phyloP scores from a whole-genome alignment of 306 rosid genomes.

The Pyrus betulifolia region DNA sequence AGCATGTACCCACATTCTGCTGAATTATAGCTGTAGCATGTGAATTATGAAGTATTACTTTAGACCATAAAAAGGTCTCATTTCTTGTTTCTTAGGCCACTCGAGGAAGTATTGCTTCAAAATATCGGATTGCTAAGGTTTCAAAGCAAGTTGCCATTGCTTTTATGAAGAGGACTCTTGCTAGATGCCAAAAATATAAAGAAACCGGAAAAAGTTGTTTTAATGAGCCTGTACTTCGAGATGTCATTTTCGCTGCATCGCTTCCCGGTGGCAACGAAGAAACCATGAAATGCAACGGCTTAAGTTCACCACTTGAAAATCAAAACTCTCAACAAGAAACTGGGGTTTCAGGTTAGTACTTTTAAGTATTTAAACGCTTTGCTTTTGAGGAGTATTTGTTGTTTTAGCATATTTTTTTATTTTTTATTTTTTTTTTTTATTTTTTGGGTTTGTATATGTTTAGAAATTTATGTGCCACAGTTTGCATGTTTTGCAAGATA shows the following conservation, averaged over 20 bases:
- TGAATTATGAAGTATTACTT: not conserved
- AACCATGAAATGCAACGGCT: constrained; percentile 21
- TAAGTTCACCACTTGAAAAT: constrained; percentile 12
- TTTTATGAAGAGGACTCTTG: constrained; percentile 74
- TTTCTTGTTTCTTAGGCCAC: constrained; percentile 62
- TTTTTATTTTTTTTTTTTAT: too few species aligned
- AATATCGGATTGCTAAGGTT: constrained; percentile 59
- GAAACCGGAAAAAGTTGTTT: constrained; percentile 71
- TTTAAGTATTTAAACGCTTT: not conserved
- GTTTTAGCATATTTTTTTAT: not conserved
- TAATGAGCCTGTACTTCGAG: constrained; percentile 49
- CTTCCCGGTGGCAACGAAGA: constrained; percentile 27
- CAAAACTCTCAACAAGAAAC: constrained; percentile 19
- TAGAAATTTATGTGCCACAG: constrained; percentile 12
- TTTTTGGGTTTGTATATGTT: not conserved
- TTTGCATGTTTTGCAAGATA: not conserved
- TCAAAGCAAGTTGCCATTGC: constrained; percentile 59
- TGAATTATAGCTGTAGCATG: not conserved
- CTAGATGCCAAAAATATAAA: constrained; percentile 59
- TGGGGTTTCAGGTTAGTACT: constrained; percentile 35
- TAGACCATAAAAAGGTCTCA: constrained; percentile 1
- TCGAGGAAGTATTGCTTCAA: constrained; percentile 66
- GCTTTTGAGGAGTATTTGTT: not conserved
- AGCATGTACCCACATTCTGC: not conserved
- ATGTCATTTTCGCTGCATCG: constrained; percentile 43